These are phyloP conservation scores for Dendrothele bispora DNA, from an alignment of 768 basidiomycete species.

Conservation along the genomic window DNA sequence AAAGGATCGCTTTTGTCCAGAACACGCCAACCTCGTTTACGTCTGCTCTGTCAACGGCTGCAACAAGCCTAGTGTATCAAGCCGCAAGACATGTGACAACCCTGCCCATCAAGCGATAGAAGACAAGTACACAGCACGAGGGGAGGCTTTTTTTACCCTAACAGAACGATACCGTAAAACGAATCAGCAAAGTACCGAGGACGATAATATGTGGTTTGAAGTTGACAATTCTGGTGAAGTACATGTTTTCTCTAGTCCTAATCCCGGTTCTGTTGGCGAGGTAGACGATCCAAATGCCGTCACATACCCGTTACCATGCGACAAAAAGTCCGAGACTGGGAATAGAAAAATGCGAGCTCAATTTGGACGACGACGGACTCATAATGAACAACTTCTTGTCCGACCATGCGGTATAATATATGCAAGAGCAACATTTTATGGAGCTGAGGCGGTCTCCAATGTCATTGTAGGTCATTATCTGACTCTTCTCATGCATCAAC, in stretches of 20 bases:
- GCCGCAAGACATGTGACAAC: too few relatives aligned
- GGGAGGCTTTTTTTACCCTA: too few relatives aligned
- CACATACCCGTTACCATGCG: too few relatives aligned
- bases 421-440: slow-evolving; percentile 25
- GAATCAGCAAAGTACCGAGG: slow-evolving; percentile 27
- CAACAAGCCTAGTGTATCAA: too few relatives aligned
- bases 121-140: too few relatives aligned
- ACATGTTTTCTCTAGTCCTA: slow-evolving; percentile 3
- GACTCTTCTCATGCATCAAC: background rate
- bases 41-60: too few relatives aligned
- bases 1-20: too few relatives aligned
- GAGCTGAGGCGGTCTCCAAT: slow-evolving; percentile 22
- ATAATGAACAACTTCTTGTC: slow-evolving; percentile 28
- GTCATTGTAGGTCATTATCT: slow-evolving; percentile 17
- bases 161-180: too few relatives aligned
- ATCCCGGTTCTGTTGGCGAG: too few relatives aligned
- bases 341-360: slow-evolving; percentile 20
- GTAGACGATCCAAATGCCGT: too few relatives aligned
- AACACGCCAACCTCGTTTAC: too few relatives aligned
- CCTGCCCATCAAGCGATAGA: too few relatives aligned
- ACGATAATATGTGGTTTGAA: slow-evolving; percentile 2
- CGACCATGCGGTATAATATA: slow-evolving; percentile 26
- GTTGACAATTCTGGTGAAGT: background rate
- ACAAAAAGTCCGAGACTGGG: slow-evolving; percentile 12
- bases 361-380: slow-evolving; percentile 28